Percentiles rank a stretch among this genome's conserved stretches.
phyloP scores from a whole-genome alignment of 2,329 filamentous ascomycete genomes.

The Biscogniauxia mediterranea region DNA sequence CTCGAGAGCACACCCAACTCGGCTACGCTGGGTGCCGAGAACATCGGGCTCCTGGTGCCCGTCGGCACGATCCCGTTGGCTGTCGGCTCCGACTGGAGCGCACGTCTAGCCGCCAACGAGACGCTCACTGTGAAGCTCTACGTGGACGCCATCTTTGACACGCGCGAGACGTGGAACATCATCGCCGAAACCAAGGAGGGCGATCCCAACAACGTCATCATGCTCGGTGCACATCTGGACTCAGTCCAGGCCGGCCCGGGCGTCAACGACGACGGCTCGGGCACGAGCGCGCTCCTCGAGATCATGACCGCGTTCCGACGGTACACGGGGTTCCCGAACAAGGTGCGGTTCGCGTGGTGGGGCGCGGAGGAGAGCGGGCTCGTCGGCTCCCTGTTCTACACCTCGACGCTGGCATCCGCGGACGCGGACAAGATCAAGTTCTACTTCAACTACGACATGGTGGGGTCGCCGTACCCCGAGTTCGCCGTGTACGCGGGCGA shows the following conservation, averaged over 20 bases:
- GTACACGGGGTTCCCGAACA: constrained; percentile 38
- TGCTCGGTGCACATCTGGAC: constrained; percentile 43
- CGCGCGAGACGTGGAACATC: constrained; percentile 40
- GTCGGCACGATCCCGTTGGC: constrained; percentile 37
- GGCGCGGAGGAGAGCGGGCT: constrained; percentile 44
- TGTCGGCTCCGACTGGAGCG: constrained; percentile 36
- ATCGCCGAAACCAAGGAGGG: constrained; percentile 44
- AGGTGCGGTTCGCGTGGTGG: constrained; percentile 45
- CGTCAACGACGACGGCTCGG: constrained; percentile 42
- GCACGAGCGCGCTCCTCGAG: constrained; percentile 39
- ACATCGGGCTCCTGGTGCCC: constrained; percentile 35
- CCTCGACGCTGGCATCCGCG: constrained; percentile 32
- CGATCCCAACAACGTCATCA: constrained; percentile 41
- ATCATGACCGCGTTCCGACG: constrained; percentile 37
- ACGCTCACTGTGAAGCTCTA: constrained; percentile 34
- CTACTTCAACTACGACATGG: constrained; percentile 73
- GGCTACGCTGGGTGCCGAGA: constrained; percentile 52
- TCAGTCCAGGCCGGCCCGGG: constrained; percentile 40
- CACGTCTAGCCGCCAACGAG: constrained; percentile 34
- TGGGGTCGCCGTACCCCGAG: constrained; percentile 44
- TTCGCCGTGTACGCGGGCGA: constrained; percentile 39
- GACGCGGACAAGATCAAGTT: constrained; percentile 57
- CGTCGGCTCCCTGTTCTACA: constrained; percentile 43
- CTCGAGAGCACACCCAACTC: constrained; percentile 43
- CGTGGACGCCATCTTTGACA: constrained; percentile 38